Evolutionary conservation across 306 rosid species (phyloP), one percentile per base, ranked within the genome.

Genomic region (Benincasa hispida): DNA sequence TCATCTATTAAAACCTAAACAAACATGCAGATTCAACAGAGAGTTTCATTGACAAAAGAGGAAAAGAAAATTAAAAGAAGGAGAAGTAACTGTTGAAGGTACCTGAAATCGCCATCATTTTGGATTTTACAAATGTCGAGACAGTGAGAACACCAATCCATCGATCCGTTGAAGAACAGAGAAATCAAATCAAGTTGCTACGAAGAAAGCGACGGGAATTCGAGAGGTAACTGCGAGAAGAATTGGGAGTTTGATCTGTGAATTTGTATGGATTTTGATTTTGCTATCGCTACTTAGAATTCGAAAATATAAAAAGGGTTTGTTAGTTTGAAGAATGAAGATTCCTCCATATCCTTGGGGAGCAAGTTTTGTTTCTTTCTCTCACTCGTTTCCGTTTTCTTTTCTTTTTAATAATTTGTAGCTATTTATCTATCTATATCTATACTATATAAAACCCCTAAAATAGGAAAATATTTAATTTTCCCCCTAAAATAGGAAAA

Each of bases 111-210:
- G 75, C 75, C 75, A 22, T 68, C 37, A 34, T 22, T 68, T 45
- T 47, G 75, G 55, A 68, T 68, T 42, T 1, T 41, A 68, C 56
- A 42, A 25, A 2, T 12, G 14, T 6, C 13, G 75, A 68, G 75
- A 42, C 75, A 68, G 75, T 68, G 75, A 22, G 75, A 68, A 68
- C 75, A 68, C 75, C 75, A 68, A 14, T 45, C 75, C 75, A 68
- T 68, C 21, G 35, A 13, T 22, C 12, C 55, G 75, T 39, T 6
- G 12, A 14, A 11, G 6, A 22, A 39, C 34, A 12, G 55, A 68
- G n/a, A 2, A 68, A 68, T 68, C 55, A 22, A 37, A 68, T 58
- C 9, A 19, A 63, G 9, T 3, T 45, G 28, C 51, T 19, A 67
- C 50, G n/a, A 67, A n/a, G 19, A 67, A 42, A 21, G 2, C 19